Evolutionary conservation across 2,329 filamentous ascomycete genomes (phyloP), one percentile per base, ranked within the genome.

Genomic region (Penicillium sp.): DNA sequence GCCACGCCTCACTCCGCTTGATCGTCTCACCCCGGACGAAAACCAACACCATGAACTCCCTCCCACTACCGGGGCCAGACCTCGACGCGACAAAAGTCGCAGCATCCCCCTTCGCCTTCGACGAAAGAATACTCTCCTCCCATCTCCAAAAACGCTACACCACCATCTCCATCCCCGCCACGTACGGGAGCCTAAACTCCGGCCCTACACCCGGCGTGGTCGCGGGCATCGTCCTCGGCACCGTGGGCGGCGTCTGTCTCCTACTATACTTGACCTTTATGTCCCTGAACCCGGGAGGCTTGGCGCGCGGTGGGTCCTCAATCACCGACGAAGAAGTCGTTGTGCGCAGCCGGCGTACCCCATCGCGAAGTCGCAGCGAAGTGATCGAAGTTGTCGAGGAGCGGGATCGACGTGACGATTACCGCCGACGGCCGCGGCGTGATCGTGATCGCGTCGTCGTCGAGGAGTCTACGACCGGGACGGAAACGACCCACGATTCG

Each of bases 131-230:
- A 44, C 50, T 54, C 46, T 53, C 54, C 46, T 53, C 8, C 3
- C 46, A 54, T 48, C 53, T 60, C 36, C 44, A 63, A 54, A 59
- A 55, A 31, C 61, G 63, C 41, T 65, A 65, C 53, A 60, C 58
- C 48, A 69, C 72, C 46, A 58, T 74, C 58, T 74, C 82, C 54
- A 84, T 88, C 60, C 83, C 84, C 1, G 78, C 81, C 24, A 82
- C 82, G 59, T 88, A 88, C 69, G 75, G 78, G 41, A 74, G 75
- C 46, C 71, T 82, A 30, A 69, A 80, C 64, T 62, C 71, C 24
- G 78, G 81, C 5, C 82, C 82, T 0, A 42, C 75, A 0, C 78
- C 83, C 0, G 83, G 81, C 48, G 78, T 78, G 35, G 78, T 87
- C 1, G 82, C 77, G 9, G 84, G 84, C 48, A 85, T 86, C 51